A percentile compares a stretch with the other conserved stretches of the same genome.
Conservation (phyloP, 345 rosid genomes). For the Jatropha curcas region DNA sequence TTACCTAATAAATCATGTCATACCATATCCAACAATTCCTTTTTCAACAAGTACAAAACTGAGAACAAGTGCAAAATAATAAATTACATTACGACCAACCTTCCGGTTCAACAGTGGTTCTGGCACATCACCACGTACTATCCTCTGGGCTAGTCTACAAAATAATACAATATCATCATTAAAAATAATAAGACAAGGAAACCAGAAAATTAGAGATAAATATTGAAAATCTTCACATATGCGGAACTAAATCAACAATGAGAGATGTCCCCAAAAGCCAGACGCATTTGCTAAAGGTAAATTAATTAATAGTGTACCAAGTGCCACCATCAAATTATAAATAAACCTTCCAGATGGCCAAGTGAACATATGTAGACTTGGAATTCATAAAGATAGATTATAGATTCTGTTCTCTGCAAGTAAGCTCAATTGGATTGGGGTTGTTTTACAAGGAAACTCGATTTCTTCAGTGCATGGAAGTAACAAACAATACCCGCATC, state of each 20-base stretch:
- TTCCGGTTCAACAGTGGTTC: slow-evolving; percentile 71
- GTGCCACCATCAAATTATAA: not conserved
- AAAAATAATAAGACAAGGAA: not conserved
- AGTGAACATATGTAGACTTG: not conserved
- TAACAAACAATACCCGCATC: not conserved
- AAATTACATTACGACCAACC: slow-evolving; percentile 49
- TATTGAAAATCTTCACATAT: not conserved
- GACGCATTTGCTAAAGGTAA: not conserved
- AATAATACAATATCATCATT: slow-evolving; percentile 4
- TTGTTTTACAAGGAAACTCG: not conserved
- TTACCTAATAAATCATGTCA: not conserved
- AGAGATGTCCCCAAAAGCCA: not conserved
- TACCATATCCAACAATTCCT: not conserved
- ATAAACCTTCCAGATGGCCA: not conserved
- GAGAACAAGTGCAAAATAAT: not conserved
- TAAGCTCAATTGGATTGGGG: not conserved
- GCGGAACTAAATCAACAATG: not conserved
- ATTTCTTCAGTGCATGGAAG: not conserved
- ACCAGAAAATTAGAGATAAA: not conserved
- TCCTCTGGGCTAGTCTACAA: slow-evolving; percentile 76
- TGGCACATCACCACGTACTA: slow-evolving; percentile 87
- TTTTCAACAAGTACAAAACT: not conserved
- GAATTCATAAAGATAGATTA: not conserved
- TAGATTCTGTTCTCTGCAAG: not conserved
- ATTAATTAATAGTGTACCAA: slow-evolving; percentile 2